Conservation (phyloP, 2,329 filamentous ascomycete species). For the Aspergillus ruber region DNA sequence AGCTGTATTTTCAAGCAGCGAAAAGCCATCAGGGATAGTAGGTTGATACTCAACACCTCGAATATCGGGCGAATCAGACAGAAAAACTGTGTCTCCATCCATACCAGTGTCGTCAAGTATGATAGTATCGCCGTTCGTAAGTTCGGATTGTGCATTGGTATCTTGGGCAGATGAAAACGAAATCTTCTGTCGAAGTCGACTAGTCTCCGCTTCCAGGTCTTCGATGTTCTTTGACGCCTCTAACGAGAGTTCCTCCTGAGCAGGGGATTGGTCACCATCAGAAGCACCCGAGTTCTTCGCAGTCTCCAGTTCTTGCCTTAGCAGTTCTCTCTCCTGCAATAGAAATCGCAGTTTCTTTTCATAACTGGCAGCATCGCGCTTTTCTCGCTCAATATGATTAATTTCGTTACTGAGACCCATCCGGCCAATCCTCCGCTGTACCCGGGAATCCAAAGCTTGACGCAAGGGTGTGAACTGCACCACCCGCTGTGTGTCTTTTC, state of each 20-base stretch:
- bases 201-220: conserved; percentile 15
- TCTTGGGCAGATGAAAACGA: conserved; percentile 9
- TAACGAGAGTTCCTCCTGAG: conserved; percentile 10
- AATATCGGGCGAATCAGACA: conserved; percentile 27
- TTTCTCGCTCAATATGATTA: conserved; percentile 38
- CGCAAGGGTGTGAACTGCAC: conserved; percentile 41
- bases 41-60: conserved; percentile 9
- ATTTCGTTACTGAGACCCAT: conserved; percentile 43
- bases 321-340: conserved; percentile 20
- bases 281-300: conserved; percentile 9
- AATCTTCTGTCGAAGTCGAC: conserved; percentile 13
- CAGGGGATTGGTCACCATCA: not conserved
- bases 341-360: conserved; percentile 20
- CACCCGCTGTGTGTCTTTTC: conserved; percentile 20
- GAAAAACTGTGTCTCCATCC: conserved; percentile 20
- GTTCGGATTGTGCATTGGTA: conserved; percentile 2
- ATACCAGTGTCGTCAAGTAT: conserved; percentile 23
- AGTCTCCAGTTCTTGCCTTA: conserved; percentile 21
- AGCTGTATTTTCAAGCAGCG: conserved; percentile 7
- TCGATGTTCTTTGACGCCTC: conserved; percentile 13
- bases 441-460: conserved; percentile 37
- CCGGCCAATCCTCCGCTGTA: conserved; percentile 38
- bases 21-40: conserved; percentile 13
- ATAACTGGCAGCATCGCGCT: conserved; percentile 21
- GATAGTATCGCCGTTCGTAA: conserved; percentile 20